Base-by-base conservation (phyloP, 257 asterid species). In the Mitragyna speciosa region DNA sequence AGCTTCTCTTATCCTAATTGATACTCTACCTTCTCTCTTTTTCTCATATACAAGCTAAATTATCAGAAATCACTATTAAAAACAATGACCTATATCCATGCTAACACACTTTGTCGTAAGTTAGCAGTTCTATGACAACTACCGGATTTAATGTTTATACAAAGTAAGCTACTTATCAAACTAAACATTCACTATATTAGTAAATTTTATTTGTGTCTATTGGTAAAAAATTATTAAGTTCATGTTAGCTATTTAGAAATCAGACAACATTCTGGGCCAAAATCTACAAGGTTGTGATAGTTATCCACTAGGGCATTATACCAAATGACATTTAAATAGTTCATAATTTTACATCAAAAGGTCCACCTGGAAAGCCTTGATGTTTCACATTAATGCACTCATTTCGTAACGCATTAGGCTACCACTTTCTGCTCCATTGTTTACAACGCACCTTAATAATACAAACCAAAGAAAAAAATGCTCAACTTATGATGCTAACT, bases 301-400 rank as follows among this genome's bases (percentile, higher is more conserved):
- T 36, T 36, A 2, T 1, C 63, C 63, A 56, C 28, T 1, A 20
- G 2, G 64, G 64, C 11, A 56, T 56, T 6, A n/a, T n/a, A 10
- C n/a, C n/a, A 24, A 61, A n/a, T n/a, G 2, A 1, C 3, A 7
- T 0, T 15, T 28, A 30, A n/a, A 1, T 30, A 14, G 24, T 66
- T 31, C 45, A 14, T 31, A 15, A 33, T 66, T 31, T 31, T 19
- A 45, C 22, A 24, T 43, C 11, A 59, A 77, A 79, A 28, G 70
- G 49, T 49, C 48, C 45, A 78, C 61, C 84, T 73, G 85, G 45
- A 72, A 80, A 75, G 79, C 76, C 66, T 80, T 80, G 73, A 83
- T 85, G 72, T 74, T 78, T 73, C 84, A 69, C 84, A 81, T 77
- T 86, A 81, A 71, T 81, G 81, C 81, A 80, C 85, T 80, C 90